Evolutionary conservation across 2,329 filamentous ascomycete genomes (phyloP).

Genomic region (Ascosphaera aggregata): DNA sequence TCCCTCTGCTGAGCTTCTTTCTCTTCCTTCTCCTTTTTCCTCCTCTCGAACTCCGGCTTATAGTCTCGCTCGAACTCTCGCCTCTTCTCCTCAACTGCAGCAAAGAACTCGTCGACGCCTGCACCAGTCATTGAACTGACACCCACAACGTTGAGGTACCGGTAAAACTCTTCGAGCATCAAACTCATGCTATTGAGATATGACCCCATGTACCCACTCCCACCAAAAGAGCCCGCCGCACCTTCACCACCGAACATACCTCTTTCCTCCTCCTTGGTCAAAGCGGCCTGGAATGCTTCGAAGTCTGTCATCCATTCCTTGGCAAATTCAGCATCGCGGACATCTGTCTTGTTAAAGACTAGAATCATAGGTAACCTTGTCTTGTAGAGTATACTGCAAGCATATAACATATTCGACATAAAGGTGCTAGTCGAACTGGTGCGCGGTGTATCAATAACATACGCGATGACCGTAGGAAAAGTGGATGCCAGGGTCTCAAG

Average conservation of each 20-base stretch:
- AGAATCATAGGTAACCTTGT: conserved; percentile 96
- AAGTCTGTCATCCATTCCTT: conserved; percentile 99
- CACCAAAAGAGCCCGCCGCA: conserved; percentile 32
- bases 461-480: conserved; percentile 92
- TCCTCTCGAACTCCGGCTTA: conserved; percentile 67
- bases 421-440: conserved; percentile 88
- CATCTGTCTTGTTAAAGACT: conserved; percentile 98
- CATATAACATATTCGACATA: conserved; percentile 99
- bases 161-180: conserved; percentile 93
- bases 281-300: conserved; percentile 74
- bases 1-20: conserved; percentile 49
- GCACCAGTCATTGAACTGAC: conserved; percentile 85
- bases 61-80: conserved; percentile 81
- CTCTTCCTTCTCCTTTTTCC: conserved; percentile 50
- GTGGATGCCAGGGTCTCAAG: conserved; percentile 80
- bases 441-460: conserved; percentile 89
- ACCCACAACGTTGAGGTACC: conserved; percentile 74
- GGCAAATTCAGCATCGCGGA: conserved; percentile 72
- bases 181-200: conserved; percentile 94
- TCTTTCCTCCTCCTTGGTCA: conserved; percentile 54
- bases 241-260: conserved; percentile 55
- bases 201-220: conserved; percentile 90
- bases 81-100: conserved; percentile 65
- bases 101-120: conserved; percentile 84
- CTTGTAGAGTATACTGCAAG: conserved; percentile 96